phyloP scores from a whole-genome alignment of 495 filamentous ascomycete genomes.

The Lineolata rhizophorae region DNA sequence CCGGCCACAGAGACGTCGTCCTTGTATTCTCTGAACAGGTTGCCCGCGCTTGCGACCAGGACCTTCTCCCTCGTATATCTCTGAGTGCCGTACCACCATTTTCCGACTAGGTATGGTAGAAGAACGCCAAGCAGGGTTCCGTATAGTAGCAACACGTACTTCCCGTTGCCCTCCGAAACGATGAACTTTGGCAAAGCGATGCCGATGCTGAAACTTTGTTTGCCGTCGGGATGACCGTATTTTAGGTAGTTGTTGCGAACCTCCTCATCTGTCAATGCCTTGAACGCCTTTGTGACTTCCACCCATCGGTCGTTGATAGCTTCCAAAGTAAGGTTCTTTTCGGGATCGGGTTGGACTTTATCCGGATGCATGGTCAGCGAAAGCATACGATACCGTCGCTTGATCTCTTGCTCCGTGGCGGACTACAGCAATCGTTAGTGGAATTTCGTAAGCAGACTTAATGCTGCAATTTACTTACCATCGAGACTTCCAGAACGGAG shows the following conservation, averaged over 20 bases:
- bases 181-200: conserved; percentile 91
- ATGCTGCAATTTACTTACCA: conserved; percentile 26
- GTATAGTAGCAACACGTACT: conserved; percentile 85
- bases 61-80: conserved; percentile 78
- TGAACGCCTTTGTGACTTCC: conserved; percentile 90
- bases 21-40: conserved; percentile 78
- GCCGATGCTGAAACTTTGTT: conserved; percentile 93
- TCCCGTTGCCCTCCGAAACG: conserved; percentile 77
- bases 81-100: conserved; percentile 97
- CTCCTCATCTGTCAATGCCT: conserved; percentile 90
- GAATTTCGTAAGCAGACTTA: neutral
- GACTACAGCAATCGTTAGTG: conserved; percentile 26
- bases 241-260: conserved; percentile 89
- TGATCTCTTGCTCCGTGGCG: conserved; percentile 73
- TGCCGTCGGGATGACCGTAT: conserved; percentile 90
- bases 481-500: conserved; percentile 68
- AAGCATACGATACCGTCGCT: conserved; percentile 64
- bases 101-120: conserved; percentile 80
- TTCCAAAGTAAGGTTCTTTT: conserved; percentile 78
- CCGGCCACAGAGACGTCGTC: conserved; percentile 61
- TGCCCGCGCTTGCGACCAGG: conserved; percentile 74
- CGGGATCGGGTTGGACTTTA: conserved; percentile 59
- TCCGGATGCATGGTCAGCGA: conserved; percentile 82
- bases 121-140: conserved; percentile 68
- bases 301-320: conserved; percentile 71